Percentiles rank a stretch among this genome's conserved stretches.
These are phyloP conservation scores for Eucalyptus viminalis DNA, from an alignment of 345 rosid species.

Conservation along the genomic window DNA sequence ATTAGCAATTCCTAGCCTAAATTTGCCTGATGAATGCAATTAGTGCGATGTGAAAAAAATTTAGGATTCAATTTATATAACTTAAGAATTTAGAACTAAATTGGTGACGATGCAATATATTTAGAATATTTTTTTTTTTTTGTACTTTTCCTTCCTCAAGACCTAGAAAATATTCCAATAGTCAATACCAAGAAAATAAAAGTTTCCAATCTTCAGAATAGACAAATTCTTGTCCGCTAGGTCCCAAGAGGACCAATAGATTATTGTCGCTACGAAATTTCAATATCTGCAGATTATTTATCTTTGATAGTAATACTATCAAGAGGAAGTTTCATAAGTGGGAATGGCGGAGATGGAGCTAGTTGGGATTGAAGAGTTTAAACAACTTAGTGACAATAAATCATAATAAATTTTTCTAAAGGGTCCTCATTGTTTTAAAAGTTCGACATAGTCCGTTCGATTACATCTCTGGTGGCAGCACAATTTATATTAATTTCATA, in stretches of 20 bases:
- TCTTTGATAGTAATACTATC: background rate
- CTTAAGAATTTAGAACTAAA: no score
- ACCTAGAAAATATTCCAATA: background rate
- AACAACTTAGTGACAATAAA: background rate
- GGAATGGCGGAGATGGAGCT: background rate
- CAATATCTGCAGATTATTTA: background rate
- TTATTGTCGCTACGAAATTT: background rate
- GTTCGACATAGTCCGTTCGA: background rate
- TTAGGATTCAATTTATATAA: no score
- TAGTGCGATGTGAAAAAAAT: no score
- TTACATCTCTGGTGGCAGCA: background rate
- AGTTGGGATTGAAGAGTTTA: background rate
- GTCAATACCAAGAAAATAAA: background rate
- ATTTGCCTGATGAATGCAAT: no score
- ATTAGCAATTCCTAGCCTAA: no score
- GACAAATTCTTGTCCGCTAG: background rate
- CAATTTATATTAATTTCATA: background rate
- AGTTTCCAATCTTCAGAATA: no score
- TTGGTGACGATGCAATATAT: no score
- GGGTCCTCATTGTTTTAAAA: background rate
- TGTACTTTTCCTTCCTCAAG: background rate
- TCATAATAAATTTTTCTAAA: background rate
- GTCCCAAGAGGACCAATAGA: background rate
- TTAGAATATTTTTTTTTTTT: no score
- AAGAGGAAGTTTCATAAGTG: background rate